These are phyloP conservation scores for Mycena citricolor DNA, from an alignment of 1,284 basidiomycete genomes.

Conservation along the genomic window DNA sequence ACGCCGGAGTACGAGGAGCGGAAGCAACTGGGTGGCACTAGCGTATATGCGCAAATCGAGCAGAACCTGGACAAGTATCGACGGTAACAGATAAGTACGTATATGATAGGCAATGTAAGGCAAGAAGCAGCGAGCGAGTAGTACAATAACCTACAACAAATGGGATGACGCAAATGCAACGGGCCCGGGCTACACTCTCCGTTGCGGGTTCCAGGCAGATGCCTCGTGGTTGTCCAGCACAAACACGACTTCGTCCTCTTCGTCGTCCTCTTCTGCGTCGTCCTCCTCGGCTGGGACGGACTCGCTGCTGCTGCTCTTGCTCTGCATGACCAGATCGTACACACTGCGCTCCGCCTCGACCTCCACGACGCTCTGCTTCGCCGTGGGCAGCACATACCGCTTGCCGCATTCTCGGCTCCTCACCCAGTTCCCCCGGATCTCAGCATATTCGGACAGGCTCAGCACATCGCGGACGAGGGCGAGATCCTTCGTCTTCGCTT, in stretches of 20 bases:
- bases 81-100: conserved; percentile 11
- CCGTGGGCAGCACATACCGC: conserved; percentile 73
- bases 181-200: no score
- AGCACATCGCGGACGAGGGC: conserved; percentile 74
- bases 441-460: conserved; percentile 63
- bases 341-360: conserved; percentile 8
- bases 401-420: conserved; percentile 64
- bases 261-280: conserved; percentile 37
- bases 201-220: conserved; percentile 19
- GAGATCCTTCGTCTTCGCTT: conserved; percentile 64
- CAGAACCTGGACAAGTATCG: conserved; percentile 12
- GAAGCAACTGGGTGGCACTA: no score
- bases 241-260: conserved; percentile 57
- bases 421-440: conserved; percentile 71
- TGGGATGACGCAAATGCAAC: no score
- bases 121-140: background rate
- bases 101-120: no score
- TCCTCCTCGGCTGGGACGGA: conserved; percentile 31
- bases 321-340: conserved; percentile 18
- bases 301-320: conserved; percentile 27
- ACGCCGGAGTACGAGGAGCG: conserved; percentile 1
- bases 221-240: conserved; percentile 45
- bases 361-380: conserved; percentile 47
- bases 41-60: conserved; percentile 14
- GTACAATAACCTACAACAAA: background rate